A percentile compares a stretch with the other conserved stretches of the same genome.
phyloP scores from a whole-genome alignment of 116 monocot species.

The Posidonia oceanica region DNA sequence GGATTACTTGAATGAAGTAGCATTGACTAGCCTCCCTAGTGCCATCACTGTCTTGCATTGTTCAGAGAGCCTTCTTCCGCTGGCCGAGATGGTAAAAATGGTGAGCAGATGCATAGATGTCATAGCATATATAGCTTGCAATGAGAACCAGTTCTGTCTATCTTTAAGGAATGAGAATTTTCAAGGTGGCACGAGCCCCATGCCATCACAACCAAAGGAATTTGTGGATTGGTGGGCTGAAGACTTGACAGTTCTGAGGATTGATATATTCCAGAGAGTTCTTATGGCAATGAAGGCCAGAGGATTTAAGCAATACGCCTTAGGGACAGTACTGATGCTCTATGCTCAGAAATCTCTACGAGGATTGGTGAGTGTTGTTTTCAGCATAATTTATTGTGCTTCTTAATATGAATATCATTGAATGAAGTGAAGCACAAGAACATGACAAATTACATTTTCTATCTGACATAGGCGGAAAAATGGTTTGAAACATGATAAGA shows the following conservation, averaged over 20 bases:
- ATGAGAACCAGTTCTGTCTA: slow-evolving; percentile 21
- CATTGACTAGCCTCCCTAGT: slow-evolving; percentile 33
- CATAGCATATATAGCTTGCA: slow-evolving; percentile 42
- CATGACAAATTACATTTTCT: too few relatives aligned
- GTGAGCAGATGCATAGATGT: slow-evolving; percentile 66
- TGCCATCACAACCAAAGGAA: slow-evolving; percentile 14
- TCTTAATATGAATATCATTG: too few relatives aligned
- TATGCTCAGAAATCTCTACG: slow-evolving; percentile 90
- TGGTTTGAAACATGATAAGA: too few relatives aligned
- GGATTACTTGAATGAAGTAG: slow-evolving; percentile 46
- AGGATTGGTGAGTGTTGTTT: slow-evolving; percentile 48
- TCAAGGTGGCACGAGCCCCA: slow-evolving; percentile 9
- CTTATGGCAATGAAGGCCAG: slow-evolving; percentile 60
- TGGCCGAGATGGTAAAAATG: slow-evolving; percentile 53
- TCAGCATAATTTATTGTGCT: too few relatives aligned
- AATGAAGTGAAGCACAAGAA: too few relatives aligned
- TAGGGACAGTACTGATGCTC: slow-evolving; percentile 79
- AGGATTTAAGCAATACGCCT: slow-evolving; percentile 43
- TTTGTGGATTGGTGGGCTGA: slow-evolving; percentile 81
- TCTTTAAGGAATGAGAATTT: slow-evolving; percentile 5
- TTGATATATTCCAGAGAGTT: slow-evolving; percentile 64
- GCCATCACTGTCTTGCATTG: slow-evolving; percentile 55
- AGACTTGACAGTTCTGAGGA: slow-evolving; percentile 51
- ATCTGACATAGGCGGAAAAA: too few relatives aligned
- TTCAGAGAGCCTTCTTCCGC: slow-evolving; percentile 48